Evolutionary conservation across 1,139 yeast species (phyloP), one percentile per base, ranked within the genome.

Genomic region (Geotrichum carabidarum): DNA sequence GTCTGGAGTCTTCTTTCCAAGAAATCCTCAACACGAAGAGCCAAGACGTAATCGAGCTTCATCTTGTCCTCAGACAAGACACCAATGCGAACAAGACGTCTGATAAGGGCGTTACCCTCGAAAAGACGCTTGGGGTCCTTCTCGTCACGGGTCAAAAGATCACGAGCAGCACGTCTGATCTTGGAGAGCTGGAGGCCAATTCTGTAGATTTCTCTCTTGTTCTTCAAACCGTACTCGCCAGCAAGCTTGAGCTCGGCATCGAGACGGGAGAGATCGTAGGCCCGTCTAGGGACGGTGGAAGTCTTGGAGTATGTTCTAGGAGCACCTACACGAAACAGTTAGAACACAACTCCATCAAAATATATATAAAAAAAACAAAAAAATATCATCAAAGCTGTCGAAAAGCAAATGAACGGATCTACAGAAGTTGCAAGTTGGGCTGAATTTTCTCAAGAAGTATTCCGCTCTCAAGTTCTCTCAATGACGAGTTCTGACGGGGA

Each of bases 101-200:
- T 74, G 78, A 90, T 93, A 78, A 93, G 89, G 74, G 99, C 99
- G 75, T 93, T 93, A 86, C 99, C 99, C 82, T 93, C 99, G 83
- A 93, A 93, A 74, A 93, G 86, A 83, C 99, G 90, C 88, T 90
- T 93, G 83, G 96, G 97, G 80, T 93, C 99, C 85, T 93, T 91
- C 83, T 93, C 99, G 73, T 93, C 99, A 83, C 97, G 90, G 82
- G 99, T 93, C 80, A 93, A 86, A 74, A 93, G 83, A 75, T 93
- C 98, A 86, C 99, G 96, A 75, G 99, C 99, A 77, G 99, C 99
- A 84, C 99, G 90, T 83, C 99, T 91, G 77, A 93, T 93, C 86
- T 93, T 93, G 66, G 99, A 93, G 76, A 93, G 88, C 82, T 91
- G 97, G 86, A 86, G 89, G 77, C 89, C 91, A 77, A 90, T 88